Evolutionary conservation across 768 basidiomycete genomes (phyloP).

Genomic region (Exsudoporus frostii): DNA sequence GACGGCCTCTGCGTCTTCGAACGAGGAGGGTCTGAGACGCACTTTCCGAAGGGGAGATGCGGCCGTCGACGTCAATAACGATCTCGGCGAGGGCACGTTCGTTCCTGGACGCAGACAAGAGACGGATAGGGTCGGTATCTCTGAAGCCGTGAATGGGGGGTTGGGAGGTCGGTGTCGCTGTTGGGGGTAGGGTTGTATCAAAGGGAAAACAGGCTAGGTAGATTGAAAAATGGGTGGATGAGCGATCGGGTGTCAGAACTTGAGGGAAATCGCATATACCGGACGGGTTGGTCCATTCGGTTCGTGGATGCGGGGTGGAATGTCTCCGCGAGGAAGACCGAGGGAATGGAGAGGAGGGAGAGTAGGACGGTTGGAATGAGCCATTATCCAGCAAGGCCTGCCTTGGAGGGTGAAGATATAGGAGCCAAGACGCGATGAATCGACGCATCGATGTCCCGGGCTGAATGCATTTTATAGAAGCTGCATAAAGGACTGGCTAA

Average conservation of each 20-base stretch:
- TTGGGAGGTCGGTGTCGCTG: neutral
- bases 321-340: conserved; percentile 30
- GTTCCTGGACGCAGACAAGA: conserved; percentile 1
- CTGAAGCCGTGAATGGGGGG: conserved; percentile 40
- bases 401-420: conserved; percentile 4
- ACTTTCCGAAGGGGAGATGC: conserved; percentile 26
- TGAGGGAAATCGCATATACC: conserved; percentile 9
- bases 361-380: conserved; percentile 39
- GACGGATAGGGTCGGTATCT: conserved; percentile 35
- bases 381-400: conserved; percentile 22
- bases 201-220: neutral
- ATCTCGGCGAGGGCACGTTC: neutral
- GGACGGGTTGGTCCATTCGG: neutral
- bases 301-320: conserved; percentile 10
- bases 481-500: neutral
- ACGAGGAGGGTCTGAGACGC: conserved; percentile 47
- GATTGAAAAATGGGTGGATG: neutral
- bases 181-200: neutral
- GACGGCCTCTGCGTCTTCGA: conserved; percentile 53
- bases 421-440: neutral
- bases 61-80: conserved; percentile 1
- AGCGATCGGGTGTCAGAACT: neutral
- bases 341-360: conserved; percentile 54
- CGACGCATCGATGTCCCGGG: neutral
- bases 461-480: conserved; percentile 10